Evolutionary conservation across 2,329 filamentous ascomycete genomes (phyloP).

Genomic region (Tolypocladium tropicale): DNA sequence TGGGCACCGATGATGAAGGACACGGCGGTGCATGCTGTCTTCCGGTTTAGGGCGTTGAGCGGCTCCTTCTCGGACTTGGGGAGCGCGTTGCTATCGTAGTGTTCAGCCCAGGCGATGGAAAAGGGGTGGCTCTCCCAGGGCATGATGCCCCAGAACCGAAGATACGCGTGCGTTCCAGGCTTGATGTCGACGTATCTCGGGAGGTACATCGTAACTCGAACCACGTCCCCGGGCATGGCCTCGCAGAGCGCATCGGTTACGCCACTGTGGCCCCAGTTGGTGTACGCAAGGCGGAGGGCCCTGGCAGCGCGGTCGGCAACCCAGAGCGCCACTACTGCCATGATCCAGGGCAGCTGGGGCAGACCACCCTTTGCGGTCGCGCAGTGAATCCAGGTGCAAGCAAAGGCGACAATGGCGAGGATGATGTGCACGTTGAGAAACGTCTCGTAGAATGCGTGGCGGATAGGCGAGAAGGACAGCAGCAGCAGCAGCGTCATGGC

Average conservation of each 20-base stretch:
- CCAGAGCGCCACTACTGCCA: conserved; percentile 71
- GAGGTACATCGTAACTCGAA: conserved; percentile 59
- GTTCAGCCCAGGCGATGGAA: conserved; percentile 64
- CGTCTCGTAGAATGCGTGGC: conserved; percentile 95
- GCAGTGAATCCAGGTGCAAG: conserved; percentile 71
- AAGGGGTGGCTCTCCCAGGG: conserved; percentile 70
- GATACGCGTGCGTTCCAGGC: conserved; percentile 65
- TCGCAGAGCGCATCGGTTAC: conserved; percentile 58
- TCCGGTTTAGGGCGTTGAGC: conserved; percentile 27
- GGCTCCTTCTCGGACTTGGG: conserved; percentile 31
- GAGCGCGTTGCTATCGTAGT: conserved; percentile 30
- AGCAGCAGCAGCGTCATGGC: conserved; percentile 58
- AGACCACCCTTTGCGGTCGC: conserved; percentile 55
- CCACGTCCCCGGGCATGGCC: conserved; percentile 57
- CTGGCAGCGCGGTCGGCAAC: conserved; percentile 57
- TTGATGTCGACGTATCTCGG: conserved; percentile 55
- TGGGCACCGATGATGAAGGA: conserved; percentile 82
- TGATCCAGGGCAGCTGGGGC: conserved; percentile 64
- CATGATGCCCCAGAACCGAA: conserved; percentile 57
- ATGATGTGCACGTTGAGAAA: conserved; percentile 83
- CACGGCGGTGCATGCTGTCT: conserved; percentile 43
- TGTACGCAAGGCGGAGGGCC: conserved; percentile 51
- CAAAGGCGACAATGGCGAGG: conserved; percentile 56
- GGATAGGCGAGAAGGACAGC: conserved; percentile 64
- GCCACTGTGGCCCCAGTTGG: conserved; percentile 50